Evolutionary conservation across 2,329 filamentous ascomycete genomes (phyloP).

Genomic region (Emmonsiellopsis sp.): DNA sequence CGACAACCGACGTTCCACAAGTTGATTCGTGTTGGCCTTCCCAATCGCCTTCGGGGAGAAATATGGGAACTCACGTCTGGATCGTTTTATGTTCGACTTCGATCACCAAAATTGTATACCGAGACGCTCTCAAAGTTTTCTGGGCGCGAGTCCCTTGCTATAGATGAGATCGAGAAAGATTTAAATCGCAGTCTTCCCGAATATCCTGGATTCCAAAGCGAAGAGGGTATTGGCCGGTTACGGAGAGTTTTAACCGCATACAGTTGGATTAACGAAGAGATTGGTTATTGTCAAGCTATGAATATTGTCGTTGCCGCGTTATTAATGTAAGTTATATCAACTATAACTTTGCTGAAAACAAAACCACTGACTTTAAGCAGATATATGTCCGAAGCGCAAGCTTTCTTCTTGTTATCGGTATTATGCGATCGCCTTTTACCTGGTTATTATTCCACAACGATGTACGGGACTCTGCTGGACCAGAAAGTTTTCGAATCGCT

Average conservation of each 20-base stretch:
- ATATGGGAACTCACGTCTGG: constrained; percentile 94
- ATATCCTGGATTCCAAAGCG: constrained; percentile 93
- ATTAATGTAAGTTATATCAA: constrained; percentile 56
- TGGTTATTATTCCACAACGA: constrained; percentile 96
- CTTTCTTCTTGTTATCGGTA: constrained; percentile 85
- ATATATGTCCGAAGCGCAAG: constrained; percentile 93
- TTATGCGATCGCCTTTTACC: constrained; percentile 88
- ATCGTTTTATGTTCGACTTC: constrained; percentile 76
- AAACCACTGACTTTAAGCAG: constrained; percentile 26
- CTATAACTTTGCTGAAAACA: not conserved
- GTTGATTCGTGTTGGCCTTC: constrained; percentile 86
- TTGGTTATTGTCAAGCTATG: constrained; percentile 99
- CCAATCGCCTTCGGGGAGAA: constrained; percentile 85
- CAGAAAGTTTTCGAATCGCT: constrained; percentile 96
- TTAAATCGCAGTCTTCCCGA: constrained; percentile 92
- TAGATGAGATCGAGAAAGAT: constrained; percentile 98
- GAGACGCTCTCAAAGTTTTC: constrained; percentile 78
- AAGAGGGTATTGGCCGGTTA: constrained; percentile 85
- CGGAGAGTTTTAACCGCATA: constrained; percentile 91
- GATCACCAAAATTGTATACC: constrained; percentile 72
- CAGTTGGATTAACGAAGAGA: constrained; percentile 91
- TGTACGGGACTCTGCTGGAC: constrained; percentile 96
- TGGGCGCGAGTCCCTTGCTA: constrained; percentile 83
- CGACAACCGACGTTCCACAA: constrained; percentile 97
- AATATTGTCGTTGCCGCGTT: constrained; percentile 98